Percentiles rank a stretch among this genome's conserved stretches.
Conservation (phyloP, 225 moss, liverwort and hornwort genomes). For the Marchantia polymorpha region DNA sequence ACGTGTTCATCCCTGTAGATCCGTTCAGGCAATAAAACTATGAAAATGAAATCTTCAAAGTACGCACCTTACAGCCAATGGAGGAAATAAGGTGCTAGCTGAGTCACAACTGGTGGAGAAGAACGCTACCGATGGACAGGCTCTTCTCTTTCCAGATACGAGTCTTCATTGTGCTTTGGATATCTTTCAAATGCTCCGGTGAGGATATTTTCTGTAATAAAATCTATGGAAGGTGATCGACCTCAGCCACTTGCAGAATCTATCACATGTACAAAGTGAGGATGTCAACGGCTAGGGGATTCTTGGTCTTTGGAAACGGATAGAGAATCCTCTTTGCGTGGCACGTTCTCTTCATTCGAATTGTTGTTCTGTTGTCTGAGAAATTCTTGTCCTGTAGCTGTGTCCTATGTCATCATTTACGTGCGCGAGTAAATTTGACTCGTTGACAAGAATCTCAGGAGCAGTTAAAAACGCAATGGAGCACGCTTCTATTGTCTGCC, state of each 20-base stretch:
- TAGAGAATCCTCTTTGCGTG: background rate
- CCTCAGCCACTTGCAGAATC: background rate
- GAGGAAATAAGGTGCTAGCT: background rate
- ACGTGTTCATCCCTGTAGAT: too few relatives aligned
- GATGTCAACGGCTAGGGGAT: background rate
- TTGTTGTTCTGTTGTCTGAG: background rate
- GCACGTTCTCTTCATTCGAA: background rate
- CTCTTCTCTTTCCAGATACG: background rate
- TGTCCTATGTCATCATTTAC: background rate
- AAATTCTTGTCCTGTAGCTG: background rate
- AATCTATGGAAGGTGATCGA: background rate
- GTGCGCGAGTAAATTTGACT: background rate
- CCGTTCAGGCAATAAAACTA: too few relatives aligned
- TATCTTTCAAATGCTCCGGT: background rate
- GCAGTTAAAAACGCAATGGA: background rate
- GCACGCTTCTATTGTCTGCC: background rate
- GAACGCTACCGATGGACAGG: background rate
- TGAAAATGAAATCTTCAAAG: too few relatives aligned
- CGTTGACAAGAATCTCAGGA: background rate
- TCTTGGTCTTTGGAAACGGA: background rate
- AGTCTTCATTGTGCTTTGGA: background rate
- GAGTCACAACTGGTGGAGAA: background rate
- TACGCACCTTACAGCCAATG: too few relatives aligned
- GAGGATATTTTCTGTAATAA: background rate
- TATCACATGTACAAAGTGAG: background rate